phyloP scores from a whole-genome alignment of 768 basidiomycete genomes.

The Rubroboletus pulcherrimus region DNA sequence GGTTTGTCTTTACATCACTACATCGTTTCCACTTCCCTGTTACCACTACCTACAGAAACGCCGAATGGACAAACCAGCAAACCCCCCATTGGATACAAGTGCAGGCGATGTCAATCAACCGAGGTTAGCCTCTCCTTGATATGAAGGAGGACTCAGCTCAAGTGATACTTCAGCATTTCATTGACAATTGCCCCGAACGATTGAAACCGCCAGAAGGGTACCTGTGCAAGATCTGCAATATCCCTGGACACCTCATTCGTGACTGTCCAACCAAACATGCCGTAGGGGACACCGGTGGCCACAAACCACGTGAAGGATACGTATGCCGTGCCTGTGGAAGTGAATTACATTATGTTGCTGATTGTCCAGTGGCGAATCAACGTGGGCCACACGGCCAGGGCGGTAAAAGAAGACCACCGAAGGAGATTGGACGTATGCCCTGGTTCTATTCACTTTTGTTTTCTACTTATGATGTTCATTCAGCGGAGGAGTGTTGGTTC shows the following conservation, averaged over 20 bases:
- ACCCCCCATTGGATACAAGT: slow-evolving; percentile 71
- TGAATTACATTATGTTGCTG: slow-evolving; percentile 79
- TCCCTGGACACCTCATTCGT: slow-evolving; percentile 83
- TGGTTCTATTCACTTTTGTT: not conserved
- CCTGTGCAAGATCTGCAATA: slow-evolving; percentile 80
- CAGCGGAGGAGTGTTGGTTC: slow-evolving; percentile 97
- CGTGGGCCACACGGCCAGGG: slow-evolving; percentile 31
- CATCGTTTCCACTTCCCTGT: not conserved
- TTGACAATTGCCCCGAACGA: slow-evolving; percentile 71
- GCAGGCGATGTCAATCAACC: slow-evolving; percentile 69
- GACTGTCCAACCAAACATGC: slow-evolving; percentile 83
- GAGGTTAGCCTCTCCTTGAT: slow-evolving; percentile 46
- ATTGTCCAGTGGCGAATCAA: slow-evolving; percentile 73
- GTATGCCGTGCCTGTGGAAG: slow-evolving; percentile 90
- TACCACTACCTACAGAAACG: slow-evolving; percentile 7
- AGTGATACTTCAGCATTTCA: slow-evolving; percentile 55
- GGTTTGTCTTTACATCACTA: slow-evolving; percentile 36
- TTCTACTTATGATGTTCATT: slow-evolving; percentile 5
- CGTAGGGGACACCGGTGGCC: slow-evolving; percentile 78
- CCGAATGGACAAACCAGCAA: slow-evolving; percentile 45
- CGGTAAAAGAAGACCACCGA: slow-evolving; percentile 50
- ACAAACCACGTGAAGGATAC: slow-evolving; percentile 81
- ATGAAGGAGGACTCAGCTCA: slow-evolving; percentile 1
- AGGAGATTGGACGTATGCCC: slow-evolving; percentile 77
- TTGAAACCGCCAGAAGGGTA: slow-evolving; percentile 80